Evolutionary conservation across 371 early-diverging fungal species (phyloP), one percentile per base, ranked within the genome.

Genomic region (Mucor plumbeus): DNA sequence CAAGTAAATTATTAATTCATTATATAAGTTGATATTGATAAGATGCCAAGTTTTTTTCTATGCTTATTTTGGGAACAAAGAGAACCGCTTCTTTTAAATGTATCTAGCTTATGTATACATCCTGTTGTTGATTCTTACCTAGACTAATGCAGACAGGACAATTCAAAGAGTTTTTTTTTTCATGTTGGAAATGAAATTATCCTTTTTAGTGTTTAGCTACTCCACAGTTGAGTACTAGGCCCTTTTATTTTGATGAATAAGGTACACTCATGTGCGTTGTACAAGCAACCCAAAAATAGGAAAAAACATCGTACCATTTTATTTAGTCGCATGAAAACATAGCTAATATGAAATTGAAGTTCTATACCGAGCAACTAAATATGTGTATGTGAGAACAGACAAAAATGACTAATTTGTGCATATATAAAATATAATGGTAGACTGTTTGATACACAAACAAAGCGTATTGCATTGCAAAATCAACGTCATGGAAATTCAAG

Each of bases 251-350:
- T 3, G 26, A 19, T 47, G 47, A 47, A 10, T 47, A 17, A 19
- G 19, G 47, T 53, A 53, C 31, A 4, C 53, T 53, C 53, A 53
- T 53, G 53, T 53, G 53, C 14, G 53, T 53, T 5, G 53, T 53
- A 53, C 53, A 53, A 53, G 31, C 26, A 53, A 14, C 53, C 31
- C 13, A 26, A 14, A 13, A 10, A 10, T 4, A 4, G 9, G 13
- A 21, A 53, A 44, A 44, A 31, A 53, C 53, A 53, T 53, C 53
- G 26, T 53, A 3, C 26, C 3, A 26, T 26, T 26, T 26, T 26
- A 26, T 26, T 26, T 26, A 26, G 3, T 1, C 26, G 26, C 26
- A 3, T 26, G 26, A 3, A 26, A 26, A 26, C 26, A 26, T 26
- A 3, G 26, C 3, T 26, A 26, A 26, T 26, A 1, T 3, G 26